phyloP scores from a whole-genome alignment of 495 filamentous ascomycete genomes.

The Rhypophila decipiens region DNA sequence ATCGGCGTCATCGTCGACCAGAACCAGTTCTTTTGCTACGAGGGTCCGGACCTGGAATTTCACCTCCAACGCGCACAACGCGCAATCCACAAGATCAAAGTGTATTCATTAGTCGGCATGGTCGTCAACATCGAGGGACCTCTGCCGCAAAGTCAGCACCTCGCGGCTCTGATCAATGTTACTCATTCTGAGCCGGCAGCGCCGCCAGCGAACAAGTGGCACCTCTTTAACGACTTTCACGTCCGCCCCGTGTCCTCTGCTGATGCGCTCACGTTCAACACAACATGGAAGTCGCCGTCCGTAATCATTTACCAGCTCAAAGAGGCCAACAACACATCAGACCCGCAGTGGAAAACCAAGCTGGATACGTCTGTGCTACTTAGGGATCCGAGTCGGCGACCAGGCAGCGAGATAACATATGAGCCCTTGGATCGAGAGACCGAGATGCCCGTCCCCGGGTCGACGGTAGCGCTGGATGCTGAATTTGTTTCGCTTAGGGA shows the following conservation, averaged over 20 bases:
- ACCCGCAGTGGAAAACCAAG: slow-evolving; percentile 76
- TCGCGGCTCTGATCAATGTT: slow-evolving; percentile 86
- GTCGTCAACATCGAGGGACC: slow-evolving; percentile 82
- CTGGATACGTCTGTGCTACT: slow-evolving; percentile 82
- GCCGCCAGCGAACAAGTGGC: slow-evolving; percentile 63
- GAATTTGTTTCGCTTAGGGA: slow-evolving; percentile 90
- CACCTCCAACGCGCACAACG: slow-evolving; percentile 55
- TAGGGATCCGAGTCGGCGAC: slow-evolving; percentile 47
- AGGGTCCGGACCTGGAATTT: slow-evolving; percentile 75
- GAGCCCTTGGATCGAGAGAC: slow-evolving; percentile 50
- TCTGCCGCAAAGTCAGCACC: slow-evolving; percentile 77
- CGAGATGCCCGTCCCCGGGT: slow-evolving; percentile 63
- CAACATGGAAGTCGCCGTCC: slow-evolving; percentile 84
- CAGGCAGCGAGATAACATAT: slow-evolving; percentile 43
- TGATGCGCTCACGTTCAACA: slow-evolving; percentile 82
- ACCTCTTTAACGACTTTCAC: slow-evolving; percentile 95
- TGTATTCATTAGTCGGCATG: slow-evolving; percentile 89
- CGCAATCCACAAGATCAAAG: slow-evolving; percentile 59
- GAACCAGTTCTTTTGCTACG: slow-evolving; percentile 80
- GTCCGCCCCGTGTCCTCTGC: slow-evolving; percentile 70
- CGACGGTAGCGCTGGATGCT: slow-evolving; percentile 82
- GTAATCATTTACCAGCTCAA: slow-evolving; percentile 81
- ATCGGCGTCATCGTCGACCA: slow-evolving; percentile 80
- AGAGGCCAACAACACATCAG: slow-evolving; percentile 63
- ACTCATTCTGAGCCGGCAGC: slow-evolving; percentile 57